phyloP scores from a whole-genome alignment of 2,329 filamentous ascomycete genomes.

The Albifimbria verrucaria region DNA sequence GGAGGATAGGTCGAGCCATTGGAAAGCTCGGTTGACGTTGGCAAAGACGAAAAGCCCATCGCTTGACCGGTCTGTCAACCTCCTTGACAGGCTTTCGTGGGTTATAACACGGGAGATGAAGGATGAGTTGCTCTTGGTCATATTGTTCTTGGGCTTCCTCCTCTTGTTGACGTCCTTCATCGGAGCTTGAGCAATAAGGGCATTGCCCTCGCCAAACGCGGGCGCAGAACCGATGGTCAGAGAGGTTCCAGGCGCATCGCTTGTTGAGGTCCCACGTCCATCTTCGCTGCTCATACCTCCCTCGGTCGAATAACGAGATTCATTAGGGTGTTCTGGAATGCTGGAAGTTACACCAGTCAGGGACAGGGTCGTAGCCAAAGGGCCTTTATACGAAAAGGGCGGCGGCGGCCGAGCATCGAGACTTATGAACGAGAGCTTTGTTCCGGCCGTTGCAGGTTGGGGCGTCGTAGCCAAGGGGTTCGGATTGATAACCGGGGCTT shows the following conservation, averaged over 20 bases:
- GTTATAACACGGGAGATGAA: slow-evolving; percentile 97
- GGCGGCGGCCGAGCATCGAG: slow-evolving; percentile 60
- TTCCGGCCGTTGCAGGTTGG: slow-evolving; percentile 78
- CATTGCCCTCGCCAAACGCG: slow-evolving; percentile 84
- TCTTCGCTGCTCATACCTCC: slow-evolving; percentile 56
- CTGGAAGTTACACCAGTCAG: slow-evolving; percentile 41
- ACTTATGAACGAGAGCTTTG: slow-evolving; percentile 75
- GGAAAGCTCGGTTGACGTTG: slow-evolving; percentile 91
- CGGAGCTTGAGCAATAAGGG: slow-evolving; percentile 60
- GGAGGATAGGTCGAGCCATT: slow-evolving; percentile 90
- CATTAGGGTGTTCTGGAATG: slow-evolving; percentile 60
- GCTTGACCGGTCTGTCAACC: slow-evolving; percentile 70
- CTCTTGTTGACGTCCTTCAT: slow-evolving; percentile 75
- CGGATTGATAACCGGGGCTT: slow-evolving; percentile 79
- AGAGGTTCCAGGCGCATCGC: slow-evolving; percentile 41
- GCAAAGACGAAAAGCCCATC: slow-evolving; percentile 89
- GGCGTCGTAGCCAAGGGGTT: slow-evolving; percentile 88
- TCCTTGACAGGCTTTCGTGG: slow-evolving; percentile 76
- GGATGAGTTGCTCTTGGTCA: slow-evolving; percentile 96
- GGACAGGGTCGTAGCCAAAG: slow-evolving; percentile 48
- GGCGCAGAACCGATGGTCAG: slow-evolving; percentile 48
- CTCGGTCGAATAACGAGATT: slow-evolving; percentile 59
- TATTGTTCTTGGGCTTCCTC: slow-evolving; percentile 95
- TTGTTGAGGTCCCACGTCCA: slow-evolving; percentile 50
- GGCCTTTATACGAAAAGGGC: slow-evolving; percentile 52